Evolutionary conservation across 1,139 yeast genomes (phyloP).

Genomic region (Debaryomyces singareniensis): DNA sequence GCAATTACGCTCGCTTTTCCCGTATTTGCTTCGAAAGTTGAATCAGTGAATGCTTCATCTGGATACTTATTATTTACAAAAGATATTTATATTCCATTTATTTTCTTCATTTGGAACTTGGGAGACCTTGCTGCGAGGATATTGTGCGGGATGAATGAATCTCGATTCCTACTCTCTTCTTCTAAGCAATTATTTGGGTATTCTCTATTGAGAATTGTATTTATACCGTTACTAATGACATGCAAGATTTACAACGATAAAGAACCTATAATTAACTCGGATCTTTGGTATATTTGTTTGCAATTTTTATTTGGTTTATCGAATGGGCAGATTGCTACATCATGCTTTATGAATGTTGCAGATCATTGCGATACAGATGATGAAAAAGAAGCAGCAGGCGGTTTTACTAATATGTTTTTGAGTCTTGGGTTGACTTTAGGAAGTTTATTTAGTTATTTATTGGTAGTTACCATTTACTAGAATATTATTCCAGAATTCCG

Average conservation of each 20-base stretch:
- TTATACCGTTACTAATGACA: constrained; percentile 61
- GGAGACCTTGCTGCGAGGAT: constrained; percentile 84
- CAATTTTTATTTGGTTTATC: constrained; percentile 80
- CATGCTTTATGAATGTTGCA: constrained; percentile 78
- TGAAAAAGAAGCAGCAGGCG: constrained; percentile 91
- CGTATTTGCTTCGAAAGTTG: constrained; percentile 74
- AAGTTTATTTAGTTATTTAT: constrained; percentile 62
- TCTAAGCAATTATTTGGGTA: constrained; percentile 42
- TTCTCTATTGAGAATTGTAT: constrained; percentile 46
- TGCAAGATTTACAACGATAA: constrained; percentile 47
- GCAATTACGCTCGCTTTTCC: constrained; percentile 79
- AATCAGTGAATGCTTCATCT: constrained; percentile 39
- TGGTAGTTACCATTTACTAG: constrained; percentile 37
- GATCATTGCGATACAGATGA: constrained; percentile 48
- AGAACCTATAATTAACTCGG: constrained; percentile 48
- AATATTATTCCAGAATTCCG: too few species aligned
- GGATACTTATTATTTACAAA: constrained; percentile 30
- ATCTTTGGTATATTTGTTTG: constrained; percentile 56
- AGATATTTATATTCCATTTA: constrained; percentile 63
- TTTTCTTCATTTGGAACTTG: constrained; percentile 75
- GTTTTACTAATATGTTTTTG: constrained; percentile 73
- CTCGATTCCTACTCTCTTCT: constrained; percentile 26
- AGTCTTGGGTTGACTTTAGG: constrained; percentile 76
- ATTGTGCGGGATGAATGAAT: constrained; percentile 50
- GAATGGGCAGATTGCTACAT: constrained; percentile 79